Evolutionary conservation across 2,329 filamentous ascomycete genomes (phyloP), one percentile per base, ranked within the genome.

Genomic region (Cryphonectria nitschkei): DNA sequence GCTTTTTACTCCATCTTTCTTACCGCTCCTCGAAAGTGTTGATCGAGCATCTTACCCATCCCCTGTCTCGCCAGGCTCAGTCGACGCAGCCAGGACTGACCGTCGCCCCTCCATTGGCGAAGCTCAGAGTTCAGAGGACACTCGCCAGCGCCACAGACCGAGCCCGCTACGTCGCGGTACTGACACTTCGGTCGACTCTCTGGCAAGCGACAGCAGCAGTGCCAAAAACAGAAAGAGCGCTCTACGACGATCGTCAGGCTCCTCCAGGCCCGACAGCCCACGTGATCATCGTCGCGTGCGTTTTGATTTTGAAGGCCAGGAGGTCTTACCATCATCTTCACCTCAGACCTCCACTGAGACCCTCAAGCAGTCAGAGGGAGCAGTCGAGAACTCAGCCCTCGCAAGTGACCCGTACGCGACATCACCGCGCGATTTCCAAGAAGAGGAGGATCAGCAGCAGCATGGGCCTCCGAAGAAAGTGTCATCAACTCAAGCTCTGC

Each of bases 1-100:
- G 72, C 80, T 91, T 71, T 91, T 91, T 76, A 90, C 86, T 50
- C 89, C 89, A 39, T 86, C 81, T 73, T 91, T 87, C 76, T 83
- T 92, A 69, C 88, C 89, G 61, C 81, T 91, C 69, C 84, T 91
- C 68, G 89, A 90, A 74, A 82, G 82, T 73, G 75, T 76, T 63
- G 76, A 81, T 64, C 76, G 77, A 72, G 75, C 63, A 62, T 68
- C 26, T 16, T 72, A 71, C 41, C 75, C 77, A 34, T 73, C 75
- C 2, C 73, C 76, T 29, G 72, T 58, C 56, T 73, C 73, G 26
- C 68, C 72, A 2, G 60, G 74, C 19, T 46, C 74, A 13, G 71
- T 72, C 67, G 74, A 76, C 26, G 72, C 69, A 39, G 56, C 29
- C 71, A 61, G 43, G 37, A 43, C 37, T 58, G 66, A n/a, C 32